A percentile compares a stretch with the other conserved stretches of the same genome.
Evolutionary conservation across 2,329 filamentous ascomycete species (phyloP).

Genomic region (Escovopsis sp.): DNA sequence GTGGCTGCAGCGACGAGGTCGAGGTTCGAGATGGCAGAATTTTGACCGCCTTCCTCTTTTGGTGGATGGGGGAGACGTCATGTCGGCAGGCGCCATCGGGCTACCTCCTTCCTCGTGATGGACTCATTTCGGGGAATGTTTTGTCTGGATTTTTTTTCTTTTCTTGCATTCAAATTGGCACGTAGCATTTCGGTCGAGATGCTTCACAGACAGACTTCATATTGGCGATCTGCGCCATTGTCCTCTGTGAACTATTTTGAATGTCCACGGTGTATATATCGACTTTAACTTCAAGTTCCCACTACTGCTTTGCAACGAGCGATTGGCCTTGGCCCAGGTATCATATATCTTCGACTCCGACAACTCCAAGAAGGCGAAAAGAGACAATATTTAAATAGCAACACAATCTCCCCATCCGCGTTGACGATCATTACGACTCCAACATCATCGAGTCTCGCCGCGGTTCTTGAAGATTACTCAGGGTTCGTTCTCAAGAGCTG

Average conservation of each 20-base stretch:
- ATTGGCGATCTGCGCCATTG: too few species aligned
- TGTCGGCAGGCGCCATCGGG: too few species aligned
- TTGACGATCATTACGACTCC: background rate
- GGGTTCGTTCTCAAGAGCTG: background rate
- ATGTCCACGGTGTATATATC: too few species aligned
- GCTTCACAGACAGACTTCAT: too few species aligned
- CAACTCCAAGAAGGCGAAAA: slow-evolving; percentile 1
- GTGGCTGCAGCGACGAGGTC: too few species aligned
- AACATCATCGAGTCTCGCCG: background rate
- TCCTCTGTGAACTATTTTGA: too few species aligned
- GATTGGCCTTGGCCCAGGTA: slow-evolving; percentile 1
- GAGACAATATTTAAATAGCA: slow-evolving; percentile 1
- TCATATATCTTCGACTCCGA: background rate
- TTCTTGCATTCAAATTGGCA: background rate
- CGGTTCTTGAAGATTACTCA: background rate
- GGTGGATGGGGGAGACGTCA: background rate
- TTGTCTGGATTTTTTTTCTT: background rate
- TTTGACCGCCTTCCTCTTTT: slow-evolving; percentile 6
- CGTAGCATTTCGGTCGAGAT: too few species aligned
- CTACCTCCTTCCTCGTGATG: background rate
- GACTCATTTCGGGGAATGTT: background rate
- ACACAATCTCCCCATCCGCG: slow-evolving; percentile 1
- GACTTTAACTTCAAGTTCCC: background rate
- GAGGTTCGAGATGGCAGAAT: slow-evolving; percentile 3
- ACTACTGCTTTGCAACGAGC: background rate